Conservation (phyloP, 73 alveolate species). For the Uronychia binucleata region DNA sequence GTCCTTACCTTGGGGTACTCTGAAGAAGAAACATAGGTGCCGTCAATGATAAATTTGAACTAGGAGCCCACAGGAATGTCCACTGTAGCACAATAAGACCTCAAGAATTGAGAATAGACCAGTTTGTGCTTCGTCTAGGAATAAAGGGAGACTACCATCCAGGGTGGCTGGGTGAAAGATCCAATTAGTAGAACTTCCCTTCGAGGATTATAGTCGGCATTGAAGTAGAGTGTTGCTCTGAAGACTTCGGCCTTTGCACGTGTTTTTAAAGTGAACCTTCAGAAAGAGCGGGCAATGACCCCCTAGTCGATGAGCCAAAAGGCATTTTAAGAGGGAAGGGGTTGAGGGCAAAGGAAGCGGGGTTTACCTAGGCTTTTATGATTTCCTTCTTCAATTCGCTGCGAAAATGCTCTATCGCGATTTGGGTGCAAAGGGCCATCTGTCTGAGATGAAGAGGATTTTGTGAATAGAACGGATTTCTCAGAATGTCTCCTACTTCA, state of each 20-base stretch:
- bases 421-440: too few relatives aligned
- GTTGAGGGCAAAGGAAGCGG: too few relatives aligned
- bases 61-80: neutral
- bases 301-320: too few relatives aligned
- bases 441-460: too few relatives aligned
- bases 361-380: too few relatives aligned
- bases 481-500: too few relatives aligned
- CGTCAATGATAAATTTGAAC: neutral
- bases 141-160: neutral
- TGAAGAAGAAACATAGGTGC: neutral
- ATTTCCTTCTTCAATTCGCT: too few relatives aligned
- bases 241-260: neutral
- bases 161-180: neutral
- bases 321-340: too few relatives aligned
- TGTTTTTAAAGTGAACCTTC: neutral
- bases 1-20: neutral
- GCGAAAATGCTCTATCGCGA: too few relatives aligned
- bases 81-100: neutral
- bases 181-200: neutral
- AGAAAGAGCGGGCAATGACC: neutral
- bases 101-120: neutral
- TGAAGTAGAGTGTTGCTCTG: neutral
- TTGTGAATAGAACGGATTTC: too few relatives aligned
- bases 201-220: neutral
- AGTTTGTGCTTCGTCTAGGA: neutral